phyloP scores from a whole-genome alignment of 257 asterid genomes.

The Solanum chaucha region DNA sequence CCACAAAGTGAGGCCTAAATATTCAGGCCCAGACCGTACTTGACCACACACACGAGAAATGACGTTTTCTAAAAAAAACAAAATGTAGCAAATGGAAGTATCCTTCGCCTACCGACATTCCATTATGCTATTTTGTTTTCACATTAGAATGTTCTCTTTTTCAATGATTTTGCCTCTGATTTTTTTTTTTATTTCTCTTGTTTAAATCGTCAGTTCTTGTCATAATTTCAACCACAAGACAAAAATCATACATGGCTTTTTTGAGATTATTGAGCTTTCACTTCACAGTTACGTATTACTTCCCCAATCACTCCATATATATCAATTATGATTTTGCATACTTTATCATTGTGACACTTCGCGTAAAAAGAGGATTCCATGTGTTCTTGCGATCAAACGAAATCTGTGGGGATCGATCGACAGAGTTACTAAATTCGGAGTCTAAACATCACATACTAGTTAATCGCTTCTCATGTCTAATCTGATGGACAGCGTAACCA shows the following conservation, averaged over 20 bases:
- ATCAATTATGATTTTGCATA: background rate
- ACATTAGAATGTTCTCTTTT: background rate
- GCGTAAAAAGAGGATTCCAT: background rate
- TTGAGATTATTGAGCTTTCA: background rate
- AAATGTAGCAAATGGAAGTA: background rate
- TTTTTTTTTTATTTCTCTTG: background rate
- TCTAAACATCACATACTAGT: background rate
- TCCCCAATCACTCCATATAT: background rate
- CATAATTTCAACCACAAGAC: background rate
- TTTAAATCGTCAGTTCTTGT: background rate
- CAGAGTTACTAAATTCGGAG: background rate
- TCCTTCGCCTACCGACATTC: background rate
- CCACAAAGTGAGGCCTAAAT: background rate
- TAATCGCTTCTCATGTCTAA: background rate
- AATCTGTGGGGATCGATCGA: background rate
- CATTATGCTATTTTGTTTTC: background rate
- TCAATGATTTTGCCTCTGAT: background rate
- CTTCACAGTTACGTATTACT: background rate
- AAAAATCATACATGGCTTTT: background rate
- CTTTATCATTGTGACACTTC: background rate
- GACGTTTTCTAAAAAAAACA: background rate
- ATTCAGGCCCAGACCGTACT: background rate
- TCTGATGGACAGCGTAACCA: background rate
- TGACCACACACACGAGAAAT: background rate
- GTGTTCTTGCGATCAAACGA: background rate